Evolutionary conservation across 306 rosid genomes (phyloP).

Genomic region (Vigna unguiculata): DNA sequence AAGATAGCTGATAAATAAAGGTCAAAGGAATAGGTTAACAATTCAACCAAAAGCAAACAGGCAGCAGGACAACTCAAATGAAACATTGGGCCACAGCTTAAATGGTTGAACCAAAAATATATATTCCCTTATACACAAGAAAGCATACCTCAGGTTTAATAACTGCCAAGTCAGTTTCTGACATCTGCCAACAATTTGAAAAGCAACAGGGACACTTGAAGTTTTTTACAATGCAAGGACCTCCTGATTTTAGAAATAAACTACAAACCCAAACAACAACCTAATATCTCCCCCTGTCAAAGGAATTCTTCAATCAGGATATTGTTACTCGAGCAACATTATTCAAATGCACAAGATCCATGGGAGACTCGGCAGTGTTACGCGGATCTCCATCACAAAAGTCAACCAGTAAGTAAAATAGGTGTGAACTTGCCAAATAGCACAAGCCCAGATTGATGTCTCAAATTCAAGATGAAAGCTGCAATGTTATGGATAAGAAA

Average conservation of each 20-base stretch:
- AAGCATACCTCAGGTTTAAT: constrained; percentile 89
- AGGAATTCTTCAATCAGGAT: constrained; percentile 33
- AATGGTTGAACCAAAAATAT: background rate
- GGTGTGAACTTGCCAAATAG: constrained; percentile 28
- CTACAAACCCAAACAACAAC: constrained; percentile 35
- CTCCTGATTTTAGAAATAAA: constrained; percentile 27
- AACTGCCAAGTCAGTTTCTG: constrained; percentile 85
- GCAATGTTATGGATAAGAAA: constrained; percentile 22
- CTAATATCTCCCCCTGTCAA: constrained; percentile 38
- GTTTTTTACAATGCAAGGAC: constrained; percentile 24
- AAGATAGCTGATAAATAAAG: constrained; percentile 8
- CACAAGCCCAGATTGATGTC: constrained; percentile 22
- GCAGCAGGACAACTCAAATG: background rate
- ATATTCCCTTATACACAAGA: background rate
- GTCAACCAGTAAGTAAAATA: constrained; percentile 31
- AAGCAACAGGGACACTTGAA: background rate
- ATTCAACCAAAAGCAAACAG: constrained; percentile 4
- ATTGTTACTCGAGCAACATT: constrained; percentile 35
- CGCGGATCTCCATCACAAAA: constrained; percentile 32
- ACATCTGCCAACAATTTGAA: constrained; percentile 61
- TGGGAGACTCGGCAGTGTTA: constrained; percentile 29
- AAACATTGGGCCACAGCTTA: constrained; percentile 28
- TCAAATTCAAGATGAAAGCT: constrained; percentile 18
- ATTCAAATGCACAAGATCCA: constrained; percentile 41
- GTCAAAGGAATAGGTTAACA: constrained; percentile 13